Percentiles rank a stretch among this genome's conserved stretches.
Conservation (phyloP, 306 rosid species). For the Gastrolobium villosum region DNA sequence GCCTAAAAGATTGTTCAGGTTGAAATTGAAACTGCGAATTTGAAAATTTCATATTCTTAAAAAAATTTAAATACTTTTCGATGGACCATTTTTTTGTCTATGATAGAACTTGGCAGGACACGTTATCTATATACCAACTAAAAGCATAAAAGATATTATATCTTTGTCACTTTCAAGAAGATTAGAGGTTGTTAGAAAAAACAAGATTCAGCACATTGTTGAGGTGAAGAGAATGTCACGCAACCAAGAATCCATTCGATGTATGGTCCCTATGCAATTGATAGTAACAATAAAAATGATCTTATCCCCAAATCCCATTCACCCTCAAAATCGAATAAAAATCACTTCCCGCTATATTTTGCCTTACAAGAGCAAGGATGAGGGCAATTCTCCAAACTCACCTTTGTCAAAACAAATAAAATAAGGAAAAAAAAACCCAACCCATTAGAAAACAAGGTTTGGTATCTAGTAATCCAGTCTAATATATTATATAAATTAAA, state of each 20-base stretch:
- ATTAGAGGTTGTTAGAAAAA: slow-evolving; percentile 52
- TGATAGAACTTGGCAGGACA: slow-evolving; percentile 15
- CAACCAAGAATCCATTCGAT: slow-evolving; percentile 11
- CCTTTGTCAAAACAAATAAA: too few relatives aligned
- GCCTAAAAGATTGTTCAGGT: slow-evolving; percentile 46
- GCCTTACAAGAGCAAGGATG: too few relatives aligned
- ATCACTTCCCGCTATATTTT: not conserved
- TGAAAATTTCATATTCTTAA: not conserved
- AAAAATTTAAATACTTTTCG: not conserved
- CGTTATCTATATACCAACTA: slow-evolving; percentile 26
- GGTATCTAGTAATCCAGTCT: too few relatives aligned
- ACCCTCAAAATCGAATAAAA: not conserved
- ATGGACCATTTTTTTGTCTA: not conserved
- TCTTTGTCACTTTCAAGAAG: slow-evolving; percentile 48
- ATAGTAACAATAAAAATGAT: slow-evolving; percentile 1
- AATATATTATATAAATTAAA: too few relatives aligned
- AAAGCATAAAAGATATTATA: slow-evolving; percentile 44
- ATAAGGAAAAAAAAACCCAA: too few relatives aligned
- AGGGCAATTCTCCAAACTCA: too few relatives aligned
- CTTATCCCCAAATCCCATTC: not conserved
- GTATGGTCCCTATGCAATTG: slow-evolving; percentile 42
- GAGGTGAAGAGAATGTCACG: slow-evolving; percentile 41
- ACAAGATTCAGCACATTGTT: slow-evolving; percentile 46
- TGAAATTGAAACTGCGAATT: slow-evolving; percentile 36
- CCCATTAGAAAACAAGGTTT: too few relatives aligned